A percentile compares a stretch with the other conserved stretches of the same genome.
These are phyloP conservation scores for Alternaria metachromatica DNA, from an alignment of 2,329 filamentous ascomycete species.

Conservation along the genomic window DNA sequence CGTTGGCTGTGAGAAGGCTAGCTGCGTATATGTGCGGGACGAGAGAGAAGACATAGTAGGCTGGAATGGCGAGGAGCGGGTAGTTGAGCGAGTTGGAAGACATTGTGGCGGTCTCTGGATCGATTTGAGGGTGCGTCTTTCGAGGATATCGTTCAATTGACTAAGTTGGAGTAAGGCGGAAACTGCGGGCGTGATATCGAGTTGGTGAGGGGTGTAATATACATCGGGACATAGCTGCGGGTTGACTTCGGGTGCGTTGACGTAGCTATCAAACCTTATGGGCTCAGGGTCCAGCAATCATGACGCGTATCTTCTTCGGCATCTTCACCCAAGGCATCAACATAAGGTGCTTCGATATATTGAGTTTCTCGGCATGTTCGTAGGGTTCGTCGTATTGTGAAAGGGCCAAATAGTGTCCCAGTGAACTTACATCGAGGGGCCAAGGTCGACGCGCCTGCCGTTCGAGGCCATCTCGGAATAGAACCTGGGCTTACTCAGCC, in stretches of 20 bases:
- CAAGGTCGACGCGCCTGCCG: background rate
- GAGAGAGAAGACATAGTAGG: conserved; percentile 35
- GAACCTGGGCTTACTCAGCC: background rate
- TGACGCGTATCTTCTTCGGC: background rate
- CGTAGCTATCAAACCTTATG: background rate
- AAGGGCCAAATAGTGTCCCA: background rate
- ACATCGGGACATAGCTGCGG: background rate
- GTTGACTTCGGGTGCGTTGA: background rate
- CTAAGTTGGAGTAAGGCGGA: background rate
- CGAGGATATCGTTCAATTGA: background rate
- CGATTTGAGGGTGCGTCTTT: background rate
- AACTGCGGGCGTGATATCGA: background rate
- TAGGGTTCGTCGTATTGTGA: too few species aligned
- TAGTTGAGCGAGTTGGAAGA: conserved; percentile 30
- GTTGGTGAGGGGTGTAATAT: background rate
- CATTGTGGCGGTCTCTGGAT: conserved; percentile 14
- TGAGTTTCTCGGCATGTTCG: background rate
- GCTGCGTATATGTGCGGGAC: conserved; percentile 29
- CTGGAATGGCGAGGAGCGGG: conserved; percentile 35
- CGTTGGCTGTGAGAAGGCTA: conserved; percentile 16
- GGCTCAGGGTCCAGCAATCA: background rate
- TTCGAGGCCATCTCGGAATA: background rate
- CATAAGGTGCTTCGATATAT: background rate
- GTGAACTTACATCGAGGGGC: background rate
- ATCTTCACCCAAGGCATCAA: background rate